phyloP scores from a whole-genome alignment of 2,329 filamentous ascomycete species.

The Exserohilum rostratum region DNA sequence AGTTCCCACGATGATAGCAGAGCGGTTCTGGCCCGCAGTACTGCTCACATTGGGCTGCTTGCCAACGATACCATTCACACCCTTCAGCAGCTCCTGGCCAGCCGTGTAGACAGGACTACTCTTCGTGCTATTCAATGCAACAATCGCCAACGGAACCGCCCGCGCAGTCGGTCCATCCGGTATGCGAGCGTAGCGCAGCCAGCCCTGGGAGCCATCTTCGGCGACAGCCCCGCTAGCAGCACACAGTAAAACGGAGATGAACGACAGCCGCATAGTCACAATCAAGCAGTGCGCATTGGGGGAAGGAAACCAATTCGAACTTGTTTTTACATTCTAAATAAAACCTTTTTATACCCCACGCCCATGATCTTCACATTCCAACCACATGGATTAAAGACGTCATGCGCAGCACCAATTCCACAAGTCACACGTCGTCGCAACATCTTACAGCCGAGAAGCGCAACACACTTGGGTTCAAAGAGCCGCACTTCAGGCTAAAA shows the following conservation, averaged over 20 bases:
- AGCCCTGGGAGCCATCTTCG: constrained; percentile 66
- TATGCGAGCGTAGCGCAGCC: constrained; percentile 68
- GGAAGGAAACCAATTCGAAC: no score
- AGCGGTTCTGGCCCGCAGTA: constrained; percentile 21
- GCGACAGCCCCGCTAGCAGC: constrained; percentile 40
- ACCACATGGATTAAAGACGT: no score
- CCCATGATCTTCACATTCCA: no score
- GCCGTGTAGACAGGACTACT: constrained; percentile 65
- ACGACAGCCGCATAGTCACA: constrained; percentile 12
- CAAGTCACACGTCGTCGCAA: not conserved
- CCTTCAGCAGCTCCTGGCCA: constrained; percentile 63
- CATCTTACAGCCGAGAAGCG: constrained; percentile 3
- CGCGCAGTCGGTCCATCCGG: constrained; percentile 48
- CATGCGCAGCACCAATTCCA: not conserved
- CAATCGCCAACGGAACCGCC: constrained; percentile 57
- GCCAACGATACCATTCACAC: constrained; percentile 64
- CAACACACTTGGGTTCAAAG: not conserved
- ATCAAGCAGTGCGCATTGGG: not conserved
- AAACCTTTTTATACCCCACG: no score
- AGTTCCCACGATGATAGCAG: constrained; percentile 59
- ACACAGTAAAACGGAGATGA: constrained; percentile 3
- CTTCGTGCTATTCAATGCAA: constrained; percentile 61
- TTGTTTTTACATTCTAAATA: no score
- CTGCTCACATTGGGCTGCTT: constrained; percentile 50
- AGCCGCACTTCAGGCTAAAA: constrained; percentile 20